These are phyloP conservation scores for Rhizopogon vinicolor DNA, from an alignment of 768 basidiomycete species.

Conservation along the genomic window DNA sequence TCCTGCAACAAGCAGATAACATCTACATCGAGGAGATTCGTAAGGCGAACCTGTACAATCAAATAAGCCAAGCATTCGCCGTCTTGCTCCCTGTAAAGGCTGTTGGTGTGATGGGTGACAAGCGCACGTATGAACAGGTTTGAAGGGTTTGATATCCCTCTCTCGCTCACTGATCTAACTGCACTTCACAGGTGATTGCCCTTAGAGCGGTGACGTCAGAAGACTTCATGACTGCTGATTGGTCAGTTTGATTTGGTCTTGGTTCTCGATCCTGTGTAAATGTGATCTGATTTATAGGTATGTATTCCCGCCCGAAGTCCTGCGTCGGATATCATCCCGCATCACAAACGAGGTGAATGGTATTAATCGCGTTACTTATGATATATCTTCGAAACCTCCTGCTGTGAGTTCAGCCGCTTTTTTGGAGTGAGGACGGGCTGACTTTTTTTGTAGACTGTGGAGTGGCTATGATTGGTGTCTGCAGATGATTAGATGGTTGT, in stretches of 20 bases:
- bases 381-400: slow-evolving; percentile 96
- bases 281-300: slow-evolving; percentile 54
- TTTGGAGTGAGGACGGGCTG: not conserved
- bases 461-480: slow-evolving; percentile 33
- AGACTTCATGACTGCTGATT: slow-evolving; percentile 99
- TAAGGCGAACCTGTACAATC: slow-evolving; percentile 84
- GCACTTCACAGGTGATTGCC: slow-evolving; percentile 67
- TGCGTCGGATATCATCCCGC: slow-evolving; percentile 88
- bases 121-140: slow-evolving; percentile 92
- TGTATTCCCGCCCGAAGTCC: slow-evolving; percentile 88
- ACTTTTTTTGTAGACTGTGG: slow-evolving; percentile 32
- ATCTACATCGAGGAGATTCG: slow-evolving; percentile 99
- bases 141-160: slow-evolving; percentile 8
- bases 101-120: slow-evolving; percentile 97
- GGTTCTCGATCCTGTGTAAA: slow-evolving; percentile 15
- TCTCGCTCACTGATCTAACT: slow-evolving; percentile 1
- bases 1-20: slow-evolving; percentile 85
- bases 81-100: slow-evolving; percentile 94
- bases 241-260: slow-evolving; percentile 43
- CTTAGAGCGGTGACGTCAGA: slow-evolving; percentile 95
- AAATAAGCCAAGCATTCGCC: slow-evolving; percentile 95
- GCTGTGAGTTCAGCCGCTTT: slow-evolving; percentile 48
- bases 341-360: slow-evolving; percentile 98
- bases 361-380: slow-evolving; percentile 94
- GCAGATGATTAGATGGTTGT: not conserved